Percentiles rank a stretch among this genome's conserved stretches.
Evolutionary conservation across 1,139 yeast species (phyloP).

Genomic region (Kodamaea arcana): DNA sequence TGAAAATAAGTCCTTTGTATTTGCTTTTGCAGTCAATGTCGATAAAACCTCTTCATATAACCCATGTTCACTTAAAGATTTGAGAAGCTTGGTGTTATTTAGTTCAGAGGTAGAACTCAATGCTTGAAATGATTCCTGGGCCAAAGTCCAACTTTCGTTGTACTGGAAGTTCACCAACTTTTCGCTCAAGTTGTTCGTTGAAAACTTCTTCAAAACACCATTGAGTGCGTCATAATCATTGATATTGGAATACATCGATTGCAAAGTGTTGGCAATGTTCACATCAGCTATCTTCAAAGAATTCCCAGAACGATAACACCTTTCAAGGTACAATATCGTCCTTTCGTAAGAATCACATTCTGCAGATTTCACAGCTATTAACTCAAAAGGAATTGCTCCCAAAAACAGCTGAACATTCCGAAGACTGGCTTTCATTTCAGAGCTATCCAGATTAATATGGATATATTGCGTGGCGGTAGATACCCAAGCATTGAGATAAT

Average conservation of each 20-base stretch:
- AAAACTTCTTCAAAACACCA: slow-evolving; percentile 75
- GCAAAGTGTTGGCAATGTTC: slow-evolving; percentile 53
- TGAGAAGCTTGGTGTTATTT: slow-evolving; percentile 33
- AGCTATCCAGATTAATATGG: slow-evolving; percentile 9
- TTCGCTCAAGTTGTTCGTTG: slow-evolving; percentile 64
- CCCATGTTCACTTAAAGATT: slow-evolving; percentile 40
- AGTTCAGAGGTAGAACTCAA: slow-evolving; percentile 43
- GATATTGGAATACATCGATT: slow-evolving; percentile 77
- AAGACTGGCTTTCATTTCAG: slow-evolving; percentile 25
- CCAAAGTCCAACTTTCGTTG: slow-evolving; percentile 82
- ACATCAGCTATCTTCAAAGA: slow-evolving; percentile 24
- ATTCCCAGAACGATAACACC: slow-evolving; percentile 51
- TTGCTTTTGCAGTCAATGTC: slow-evolving; percentile 27
- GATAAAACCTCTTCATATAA: slow-evolving; percentile 40
- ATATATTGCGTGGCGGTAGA: slow-evolving; percentile 34
- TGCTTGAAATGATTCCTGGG: slow-evolving; percentile 80
- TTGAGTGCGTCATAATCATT: slow-evolving; percentile 89
- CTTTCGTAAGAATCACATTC: slow-evolving; percentile 86
- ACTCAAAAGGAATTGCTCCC: slow-evolving; percentile 55
- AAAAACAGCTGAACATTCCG: slow-evolving; percentile 44
- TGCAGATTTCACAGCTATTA: slow-evolving; percentile 74
- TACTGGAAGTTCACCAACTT: slow-evolving; percentile 78
- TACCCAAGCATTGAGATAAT: slow-evolving; percentile 79
- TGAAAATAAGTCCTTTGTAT: slow-evolving; percentile 18
- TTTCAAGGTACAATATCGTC: slow-evolving; percentile 84